Percentiles rank a stretch among this genome's conserved stretches.
These are phyloP conservation scores for Zopfia rhizophila DNA, from an alignment of 2,329 filamentous ascomycete species.

Conservation along the genomic window DNA sequence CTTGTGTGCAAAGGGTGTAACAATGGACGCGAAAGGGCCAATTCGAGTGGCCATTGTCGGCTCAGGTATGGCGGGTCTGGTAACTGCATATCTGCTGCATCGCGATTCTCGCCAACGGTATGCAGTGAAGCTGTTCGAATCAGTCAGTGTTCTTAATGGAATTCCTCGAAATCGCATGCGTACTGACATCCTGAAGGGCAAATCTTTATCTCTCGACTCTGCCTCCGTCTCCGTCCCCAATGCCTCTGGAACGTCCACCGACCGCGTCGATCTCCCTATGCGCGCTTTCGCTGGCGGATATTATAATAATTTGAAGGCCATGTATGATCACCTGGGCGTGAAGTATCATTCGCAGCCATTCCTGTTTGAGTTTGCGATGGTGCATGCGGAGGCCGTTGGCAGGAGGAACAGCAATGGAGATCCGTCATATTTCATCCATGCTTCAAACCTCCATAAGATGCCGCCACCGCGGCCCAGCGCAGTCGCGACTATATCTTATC, in stretches of 20 bases:
- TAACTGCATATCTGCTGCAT: slow-evolving; percentile 58
- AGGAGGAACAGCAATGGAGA: slow-evolving; percentile 13
- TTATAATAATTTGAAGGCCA: slow-evolving; percentile 64
- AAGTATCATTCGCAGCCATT: slow-evolving; percentile 63
- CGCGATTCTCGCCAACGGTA: slow-evolving; percentile 54
- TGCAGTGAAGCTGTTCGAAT: slow-evolving; percentile 58
- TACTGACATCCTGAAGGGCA: slow-evolving; percentile 44
- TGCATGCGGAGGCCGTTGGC: slow-evolving; percentile 20
- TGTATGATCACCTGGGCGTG: slow-evolving; percentile 67
- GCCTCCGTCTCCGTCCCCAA: slow-evolving; percentile 54
- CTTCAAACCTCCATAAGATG: slow-evolving; percentile 64
- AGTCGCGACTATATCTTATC: slow-evolving; percentile 49
- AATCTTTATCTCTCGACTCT: slow-evolving; percentile 57
- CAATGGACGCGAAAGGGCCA: slow-evolving; percentile 7
- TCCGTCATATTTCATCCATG: slow-evolving; percentile 62
- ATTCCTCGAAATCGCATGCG: no score
- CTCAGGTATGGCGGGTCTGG: slow-evolving; percentile 61
- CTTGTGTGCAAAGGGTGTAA: not conserved
- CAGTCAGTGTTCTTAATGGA: slow-evolving; percentile 41
- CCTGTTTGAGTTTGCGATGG: slow-evolving; percentile 62
- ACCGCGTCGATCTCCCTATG: slow-evolving; percentile 63
- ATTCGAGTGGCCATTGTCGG: slow-evolving; percentile 57
- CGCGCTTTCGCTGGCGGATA: slow-evolving; percentile 63
- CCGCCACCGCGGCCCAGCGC: slow-evolving; percentile 56
- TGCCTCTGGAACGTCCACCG: slow-evolving; percentile 30